Base-by-base conservation (phyloP, 108 stramenopile species). In the Skeletonema costatum region DNA sequence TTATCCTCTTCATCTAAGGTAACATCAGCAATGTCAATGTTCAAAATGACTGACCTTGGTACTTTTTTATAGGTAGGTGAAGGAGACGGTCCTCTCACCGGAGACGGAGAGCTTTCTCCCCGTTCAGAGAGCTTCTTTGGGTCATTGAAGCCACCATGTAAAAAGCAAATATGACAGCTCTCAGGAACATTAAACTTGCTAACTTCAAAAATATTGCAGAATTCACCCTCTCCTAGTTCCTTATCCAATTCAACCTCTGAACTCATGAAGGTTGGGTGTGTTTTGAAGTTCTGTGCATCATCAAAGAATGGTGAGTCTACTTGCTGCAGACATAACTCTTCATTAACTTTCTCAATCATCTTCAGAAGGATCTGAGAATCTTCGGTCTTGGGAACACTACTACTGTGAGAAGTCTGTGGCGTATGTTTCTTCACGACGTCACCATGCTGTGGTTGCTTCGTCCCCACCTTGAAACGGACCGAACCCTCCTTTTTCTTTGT, bases 181-280 rank as follows among this genome's bases (percentile, higher is more conserved):
- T 78, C 82, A 0, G 71, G 58, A 16, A 78, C 77, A 32, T 69
- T 25, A 33, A 83, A 83, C 60, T 35, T 30, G 25, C 46, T 60
- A 16, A 93, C 77, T 75, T 90, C 89, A 63, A 61, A 71, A 10
- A 93, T 88, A 21, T 74, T 66, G 14, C 87, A 80, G 77, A 89
- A 93, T 21, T 88, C 92, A n/a, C 92, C 92, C 8, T 64, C 61
- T 10, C 92, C 92, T 32, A 92, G 61, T 13, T 60, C 35, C 19
- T 60, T 51, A 13, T 77, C 89, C 4, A 80, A 38, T n/a, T 77
- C 50, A 33, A 93, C 66, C 66, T 93, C 92, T 33, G 71, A 50
- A 32, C 64, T 79, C 31, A 48, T 35, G 71, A 79, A 79, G 10
- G 65, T 62, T 38, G 78, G 78, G 5, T 66, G 71, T 41, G 71